These are phyloP conservation scores for Daldinia loculata DNA, from an alignment of 495 filamentous ascomycete species.

Conservation along the genomic window DNA sequence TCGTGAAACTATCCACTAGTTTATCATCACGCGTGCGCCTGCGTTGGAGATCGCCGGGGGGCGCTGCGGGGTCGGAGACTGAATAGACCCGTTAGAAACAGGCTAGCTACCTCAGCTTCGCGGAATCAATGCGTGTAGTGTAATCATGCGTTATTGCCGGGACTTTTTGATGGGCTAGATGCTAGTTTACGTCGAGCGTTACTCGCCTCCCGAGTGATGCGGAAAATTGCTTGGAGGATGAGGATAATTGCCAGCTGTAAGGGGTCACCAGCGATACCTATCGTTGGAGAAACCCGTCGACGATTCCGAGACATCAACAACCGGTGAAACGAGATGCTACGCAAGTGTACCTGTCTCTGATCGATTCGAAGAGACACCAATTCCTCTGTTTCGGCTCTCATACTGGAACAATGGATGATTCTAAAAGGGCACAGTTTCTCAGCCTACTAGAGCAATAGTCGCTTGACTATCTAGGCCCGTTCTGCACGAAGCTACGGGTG, in stretches of 20 bases:
- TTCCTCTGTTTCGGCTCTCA: constrained; percentile 16
- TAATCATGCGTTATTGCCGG: not conserved
- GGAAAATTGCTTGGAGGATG: constrained; percentile 4
- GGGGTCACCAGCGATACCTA: constrained; percentile 2
- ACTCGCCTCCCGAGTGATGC: constrained; percentile 1
- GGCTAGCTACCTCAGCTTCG: not conserved
- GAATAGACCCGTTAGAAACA: not conserved
- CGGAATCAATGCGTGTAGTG: not conserved
- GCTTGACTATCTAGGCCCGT: not conserved
- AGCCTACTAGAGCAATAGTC: not conserved
- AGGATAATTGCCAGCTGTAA: not conserved
- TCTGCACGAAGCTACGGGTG: not conserved
- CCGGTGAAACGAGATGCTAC: constrained; percentile 17
- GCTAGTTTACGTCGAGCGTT: constrained; percentile 2
- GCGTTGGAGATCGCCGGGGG: constrained; percentile 18
- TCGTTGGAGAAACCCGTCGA: constrained; percentile 7
- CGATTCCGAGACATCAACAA: constrained; percentile 31
- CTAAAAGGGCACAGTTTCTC: not conserved
- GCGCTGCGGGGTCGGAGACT: constrained; percentile 14
- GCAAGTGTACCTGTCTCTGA: constrained; percentile 13
- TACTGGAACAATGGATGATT: not conserved
- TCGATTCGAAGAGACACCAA: constrained; percentile 4
- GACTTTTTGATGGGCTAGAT: not conserved
- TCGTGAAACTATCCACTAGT: constrained; percentile 26
- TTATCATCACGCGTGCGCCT: constrained; percentile 15